Evolutionary conservation across 305 asterid species (phyloP).

Genomic region (Stenogyne calaminthoides): DNA sequence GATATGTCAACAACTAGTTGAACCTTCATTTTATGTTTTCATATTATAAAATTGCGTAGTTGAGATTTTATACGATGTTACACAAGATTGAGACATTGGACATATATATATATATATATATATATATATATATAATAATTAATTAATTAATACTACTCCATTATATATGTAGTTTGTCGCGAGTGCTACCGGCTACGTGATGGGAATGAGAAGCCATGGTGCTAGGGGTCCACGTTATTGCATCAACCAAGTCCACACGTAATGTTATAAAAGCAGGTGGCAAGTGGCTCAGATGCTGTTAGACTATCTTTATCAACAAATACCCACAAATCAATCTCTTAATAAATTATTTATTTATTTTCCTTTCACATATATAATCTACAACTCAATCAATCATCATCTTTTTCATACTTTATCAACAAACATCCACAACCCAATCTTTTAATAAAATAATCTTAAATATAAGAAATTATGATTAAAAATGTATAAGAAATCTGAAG

Average conservation of each 20-base stretch:
- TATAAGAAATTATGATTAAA: too few species aligned
- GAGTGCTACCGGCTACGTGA: too few species aligned
- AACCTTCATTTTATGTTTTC: background rate
- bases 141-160: too few species aligned
- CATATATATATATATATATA: background rate
- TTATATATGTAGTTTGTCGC: background rate
- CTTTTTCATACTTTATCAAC: too few species aligned
- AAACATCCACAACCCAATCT: too few species aligned
- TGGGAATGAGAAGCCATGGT: background rate
- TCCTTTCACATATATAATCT: too few species aligned
- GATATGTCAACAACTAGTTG: background rate
- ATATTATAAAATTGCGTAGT: background rate
- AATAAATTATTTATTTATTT: too few species aligned
- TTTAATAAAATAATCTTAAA: too few species aligned
- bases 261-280: slow-evolving; percentile 33
- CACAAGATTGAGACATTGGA: background rate
- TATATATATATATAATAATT: background rate
- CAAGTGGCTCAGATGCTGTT: slow-evolving; percentile 22
- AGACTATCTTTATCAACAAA: too few species aligned
- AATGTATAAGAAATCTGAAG: too few species aligned
- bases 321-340: too few species aligned
- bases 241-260: slow-evolving; percentile 36
- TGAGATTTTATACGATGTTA: background rate
- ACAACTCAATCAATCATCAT: too few species aligned
- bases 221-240: background rate